These are phyloP conservation scores for Neoboletus magnificus DNA, from an alignment of 768 basidiomycete genomes.

Conservation along the genomic window DNA sequence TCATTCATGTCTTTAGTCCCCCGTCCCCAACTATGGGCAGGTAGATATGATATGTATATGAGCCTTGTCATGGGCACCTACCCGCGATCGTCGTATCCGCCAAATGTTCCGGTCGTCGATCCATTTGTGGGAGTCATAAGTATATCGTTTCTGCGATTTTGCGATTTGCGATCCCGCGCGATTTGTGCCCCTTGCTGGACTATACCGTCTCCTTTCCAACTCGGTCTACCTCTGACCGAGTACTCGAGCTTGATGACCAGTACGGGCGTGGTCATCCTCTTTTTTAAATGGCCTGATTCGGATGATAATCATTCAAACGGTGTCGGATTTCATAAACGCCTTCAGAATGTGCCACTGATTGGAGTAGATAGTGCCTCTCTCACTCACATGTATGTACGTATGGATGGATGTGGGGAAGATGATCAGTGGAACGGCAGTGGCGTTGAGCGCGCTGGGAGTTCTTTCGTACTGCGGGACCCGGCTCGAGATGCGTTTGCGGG, in stretches of 20 bases:
- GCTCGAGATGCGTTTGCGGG: neutral
- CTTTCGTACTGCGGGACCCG: too few species aligned
- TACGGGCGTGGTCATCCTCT: neutral
- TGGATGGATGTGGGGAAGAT: neutral
- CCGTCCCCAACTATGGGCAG: too few species aligned
- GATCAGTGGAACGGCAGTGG: neutral
- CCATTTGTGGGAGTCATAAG: neutral
- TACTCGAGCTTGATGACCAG: neutral
- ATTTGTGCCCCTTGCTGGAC: neutral
- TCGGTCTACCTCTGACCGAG: neutral
- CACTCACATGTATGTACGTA: neutral
- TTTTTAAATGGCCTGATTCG: neutral
- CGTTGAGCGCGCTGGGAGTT: neutral
- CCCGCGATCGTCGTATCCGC: neutral
- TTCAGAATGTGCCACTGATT: slow-evolving; percentile 4
- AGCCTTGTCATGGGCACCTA: too few species aligned
- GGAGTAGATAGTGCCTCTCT: slow-evolving; percentile 4
- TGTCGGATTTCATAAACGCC: neutral
- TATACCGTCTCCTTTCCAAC: neutral
- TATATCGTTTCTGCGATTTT: neutral
- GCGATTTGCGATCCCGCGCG: neutral
- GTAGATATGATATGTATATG: too few species aligned
- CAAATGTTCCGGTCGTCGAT: neutral
- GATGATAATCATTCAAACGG: neutral
- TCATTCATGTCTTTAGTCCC: too few species aligned